These are phyloP conservation scores for Cutaneotrichosporon cyanovorans DNA, from an alignment of 1,284 basidiomycete genomes.

Conservation along the genomic window DNA sequence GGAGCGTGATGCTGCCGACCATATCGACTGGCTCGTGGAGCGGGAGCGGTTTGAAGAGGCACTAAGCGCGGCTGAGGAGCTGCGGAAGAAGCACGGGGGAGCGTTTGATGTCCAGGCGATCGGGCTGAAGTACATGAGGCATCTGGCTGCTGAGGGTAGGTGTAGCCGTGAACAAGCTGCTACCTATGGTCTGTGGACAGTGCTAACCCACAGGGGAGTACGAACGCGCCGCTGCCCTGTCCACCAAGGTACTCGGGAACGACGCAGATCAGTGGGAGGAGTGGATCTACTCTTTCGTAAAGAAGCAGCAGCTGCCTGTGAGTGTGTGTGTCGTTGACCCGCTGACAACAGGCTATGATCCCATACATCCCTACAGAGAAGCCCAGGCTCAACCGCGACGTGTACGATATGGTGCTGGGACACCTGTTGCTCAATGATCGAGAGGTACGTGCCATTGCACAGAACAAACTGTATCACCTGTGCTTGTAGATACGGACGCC, in stretches of 20 bases:
- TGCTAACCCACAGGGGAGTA: conserved; percentile 58
- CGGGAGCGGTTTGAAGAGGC: conserved; percentile 81
- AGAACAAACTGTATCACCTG: too few species aligned
- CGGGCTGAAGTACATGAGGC: conserved; percentile 73
- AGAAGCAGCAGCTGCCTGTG: conserved; percentile 72
- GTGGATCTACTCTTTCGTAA: conserved; percentile 87
- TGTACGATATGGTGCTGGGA: conserved; percentile 92
- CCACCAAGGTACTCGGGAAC: conserved; percentile 74
- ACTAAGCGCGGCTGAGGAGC: conserved; percentile 67
- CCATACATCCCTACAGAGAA: conserved; percentile 77
- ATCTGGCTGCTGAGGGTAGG: conserved; percentile 66
- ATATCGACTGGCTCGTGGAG: conserved; percentile 88
- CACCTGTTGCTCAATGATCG: conserved; percentile 75
- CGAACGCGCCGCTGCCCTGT: conserved; percentile 72
- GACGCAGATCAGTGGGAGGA: conserved; percentile 83
- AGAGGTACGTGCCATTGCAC: conserved; percentile 49
- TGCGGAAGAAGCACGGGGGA: conserved; percentile 47
- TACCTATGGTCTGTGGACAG: conserved; percentile 1
- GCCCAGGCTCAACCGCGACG: conserved; percentile 70
- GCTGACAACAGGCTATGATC: conserved; percentile 61
- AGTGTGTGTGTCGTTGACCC: conserved; percentile 14
- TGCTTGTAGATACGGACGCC: background rate
- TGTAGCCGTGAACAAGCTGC: too few species aligned
- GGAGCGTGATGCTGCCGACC: conserved; percentile 80
- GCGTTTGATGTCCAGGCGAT: conserved; percentile 62